Evolutionary conservation across 176 grass and related monocot species (phyloP), one percentile per base, ranked within the genome.

Genomic region (Cocos nucifera): DNA sequence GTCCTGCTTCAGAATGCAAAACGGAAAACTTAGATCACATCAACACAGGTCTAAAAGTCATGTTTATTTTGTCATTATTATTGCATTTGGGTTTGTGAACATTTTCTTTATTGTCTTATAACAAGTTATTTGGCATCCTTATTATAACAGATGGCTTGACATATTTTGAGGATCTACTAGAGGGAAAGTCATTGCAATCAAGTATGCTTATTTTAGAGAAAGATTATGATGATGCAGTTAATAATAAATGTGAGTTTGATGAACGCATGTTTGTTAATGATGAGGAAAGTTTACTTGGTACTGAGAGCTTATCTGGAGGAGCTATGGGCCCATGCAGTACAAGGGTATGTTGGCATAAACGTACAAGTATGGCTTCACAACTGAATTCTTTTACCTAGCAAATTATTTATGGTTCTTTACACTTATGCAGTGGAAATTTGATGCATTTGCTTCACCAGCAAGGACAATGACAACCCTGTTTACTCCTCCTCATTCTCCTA

Each of bases 91-190:
- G 6, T 63, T 69, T 17, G 67, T 69, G 10, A 55, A 4, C 70
- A 72, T 49, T 58, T 50, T 50, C 51, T 49, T 74, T 61, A 52
- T 73, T 75, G 25, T 50, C 50, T 32, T 56, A 17, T 62, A 24
- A 8, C 67, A 74, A 54, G 22, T 73, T 57, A 27, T 21, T 73
- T 48, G 20, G 26, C 51, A 73, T 18, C 24, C 7, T 52, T 48
- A 59, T 15, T 61, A 25, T 77, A 29, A 62, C 73, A 97, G 93
- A 91, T 81, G 87, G 78, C 24, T 78, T 97, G 59, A 78, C 68
- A 30, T 83, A 85, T 77, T 85, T 91, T 65, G 76, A 80, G 55
- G 78, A 85, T 79, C 74, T 97, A 50, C 69, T 97, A 50, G 84
- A 90, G 54, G 67, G 71, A 20, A 80, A 77, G 44, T 76, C 55